These are phyloP conservation scores for Populus alba DNA, from an alignment of 345 rosid genomes.

Conservation along the genomic window DNA sequence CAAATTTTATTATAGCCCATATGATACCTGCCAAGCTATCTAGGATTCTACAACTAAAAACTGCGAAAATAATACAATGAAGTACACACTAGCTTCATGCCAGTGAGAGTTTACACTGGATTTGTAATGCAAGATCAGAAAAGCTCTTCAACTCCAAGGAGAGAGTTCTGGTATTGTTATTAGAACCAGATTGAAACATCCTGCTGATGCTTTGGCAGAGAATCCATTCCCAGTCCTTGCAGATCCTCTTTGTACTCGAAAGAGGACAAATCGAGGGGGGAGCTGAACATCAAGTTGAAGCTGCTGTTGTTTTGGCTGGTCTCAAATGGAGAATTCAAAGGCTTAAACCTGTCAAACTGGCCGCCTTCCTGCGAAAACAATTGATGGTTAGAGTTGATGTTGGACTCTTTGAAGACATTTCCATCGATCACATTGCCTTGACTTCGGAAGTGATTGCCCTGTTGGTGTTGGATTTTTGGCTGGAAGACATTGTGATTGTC, in stretches of 20 bases:
- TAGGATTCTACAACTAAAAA: background rate
- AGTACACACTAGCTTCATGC: background rate
- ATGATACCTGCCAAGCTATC: background rate
- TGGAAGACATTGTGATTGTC: slow-evolving; percentile 45
- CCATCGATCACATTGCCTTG: slow-evolving; percentile 50
- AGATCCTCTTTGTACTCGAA: slow-evolving; percentile 72
- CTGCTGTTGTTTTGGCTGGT: slow-evolving; percentile 32
- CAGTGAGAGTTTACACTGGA: background rate
- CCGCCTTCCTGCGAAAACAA: slow-evolving; percentile 44
- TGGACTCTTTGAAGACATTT: slow-evolving; percentile 55
- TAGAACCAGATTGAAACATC: slow-evolving; percentile 73
- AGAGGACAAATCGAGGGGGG: slow-evolving; percentile 61
- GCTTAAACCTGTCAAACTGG: slow-evolving; percentile 49
- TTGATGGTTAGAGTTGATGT: slow-evolving; percentile 45
- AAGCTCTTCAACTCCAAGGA: background rate
- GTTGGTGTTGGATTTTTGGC: slow-evolving; percentile 57
- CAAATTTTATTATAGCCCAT: background rate
- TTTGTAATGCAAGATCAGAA: background rate
- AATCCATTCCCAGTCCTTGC: slow-evolving; percentile 48
- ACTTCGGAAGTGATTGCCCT: slow-evolving; percentile 43
- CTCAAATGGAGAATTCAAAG: slow-evolving; percentile 45
- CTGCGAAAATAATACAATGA: background rate
- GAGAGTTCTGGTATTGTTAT: background rate
- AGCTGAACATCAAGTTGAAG: slow-evolving; percentile 55
- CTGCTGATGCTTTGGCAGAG: slow-evolving; percentile 55